These are phyloP conservation scores for Lasiodiplodia hormozganensis DNA, from an alignment of 2,329 filamentous ascomycete species.

Conservation along the genomic window DNA sequence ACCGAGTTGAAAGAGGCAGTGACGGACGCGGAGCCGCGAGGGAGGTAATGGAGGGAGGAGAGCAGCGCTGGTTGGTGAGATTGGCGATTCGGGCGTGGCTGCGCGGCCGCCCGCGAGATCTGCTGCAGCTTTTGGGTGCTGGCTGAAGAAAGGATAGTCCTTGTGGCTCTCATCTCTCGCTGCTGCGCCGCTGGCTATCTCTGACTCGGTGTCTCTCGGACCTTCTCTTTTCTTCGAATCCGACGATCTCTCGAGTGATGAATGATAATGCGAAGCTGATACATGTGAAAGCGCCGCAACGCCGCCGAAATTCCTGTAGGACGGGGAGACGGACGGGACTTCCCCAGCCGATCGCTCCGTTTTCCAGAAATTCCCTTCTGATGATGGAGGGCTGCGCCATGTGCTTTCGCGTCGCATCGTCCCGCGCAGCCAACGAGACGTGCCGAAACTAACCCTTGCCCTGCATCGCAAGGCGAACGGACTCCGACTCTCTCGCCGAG, in stretches of 20 bases:
- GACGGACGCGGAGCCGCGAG: not conserved
- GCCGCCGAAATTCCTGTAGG: not conserved
- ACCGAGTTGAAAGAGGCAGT: slow-evolving; percentile 18
- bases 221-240: not conserved
- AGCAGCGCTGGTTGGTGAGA: slow-evolving; percentile 11
- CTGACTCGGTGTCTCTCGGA: slow-evolving; percentile 1
- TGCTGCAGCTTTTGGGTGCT: not conserved
- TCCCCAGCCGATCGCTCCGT: slow-evolving; percentile 4
- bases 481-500: not conserved
- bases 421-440: not conserved
- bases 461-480: not conserved
- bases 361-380: slow-evolving; percentile 14
- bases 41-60: not conserved
- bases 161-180: not conserved
- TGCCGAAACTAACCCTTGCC: not conserved
- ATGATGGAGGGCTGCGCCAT: slow-evolving; percentile 1
- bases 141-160: not conserved
- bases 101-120: slow-evolving; percentile 4
- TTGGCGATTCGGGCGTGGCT: slow-evolving; percentile 9
- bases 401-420: slow-evolving; percentile 18
- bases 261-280: slow-evolving; percentile 5
- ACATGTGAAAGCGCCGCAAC: not conserved
- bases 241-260: not conserved
- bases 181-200: not conserved
- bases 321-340: not conserved